Conservation (phyloP, 805 yeast species). For the Candida qinlingensis region DNA sequence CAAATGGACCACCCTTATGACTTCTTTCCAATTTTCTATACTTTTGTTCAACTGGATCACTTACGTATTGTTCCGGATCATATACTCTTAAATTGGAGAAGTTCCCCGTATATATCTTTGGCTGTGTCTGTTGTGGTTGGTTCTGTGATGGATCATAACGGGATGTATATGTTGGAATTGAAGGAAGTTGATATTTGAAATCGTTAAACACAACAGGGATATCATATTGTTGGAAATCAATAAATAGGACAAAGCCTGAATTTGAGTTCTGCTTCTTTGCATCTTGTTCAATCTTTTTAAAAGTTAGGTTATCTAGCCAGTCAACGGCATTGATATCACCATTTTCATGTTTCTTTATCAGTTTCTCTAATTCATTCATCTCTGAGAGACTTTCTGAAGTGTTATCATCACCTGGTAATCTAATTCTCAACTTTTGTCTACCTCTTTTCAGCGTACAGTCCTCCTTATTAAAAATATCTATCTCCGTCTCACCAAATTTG, state of each 20-base stretch:
- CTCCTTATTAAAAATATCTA: constrained; percentile 54
- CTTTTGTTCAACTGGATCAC: constrained; percentile 85
- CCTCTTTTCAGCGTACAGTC: constrained; percentile 67
- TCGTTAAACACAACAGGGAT: constrained; percentile 70
- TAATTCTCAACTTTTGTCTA: constrained; percentile 50
- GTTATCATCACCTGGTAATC: constrained; percentile 30
- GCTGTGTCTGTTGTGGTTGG: constrained; percentile 17
- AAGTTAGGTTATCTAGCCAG: constrained; percentile 73
- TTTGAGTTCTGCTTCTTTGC: constrained; percentile 22
- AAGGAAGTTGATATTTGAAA: constrained; percentile 34
- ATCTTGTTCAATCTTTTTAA: constrained; percentile 40
- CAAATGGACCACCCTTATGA: constrained; percentile 70
- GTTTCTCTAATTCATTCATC: constrained; percentile 45
- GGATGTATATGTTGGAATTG: constrained; percentile 35
- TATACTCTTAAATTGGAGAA: constrained; percentile 38
- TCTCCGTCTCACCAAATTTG: constrained; percentile 56
- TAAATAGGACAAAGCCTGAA: constrained; percentile 34
- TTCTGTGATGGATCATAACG: constrained; percentile 32
- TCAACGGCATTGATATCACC: constrained; percentile 56
- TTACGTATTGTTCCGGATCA: constrained; percentile 64
- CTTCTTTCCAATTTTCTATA: constrained; percentile 80
- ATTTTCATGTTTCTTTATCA: constrained; percentile 57
- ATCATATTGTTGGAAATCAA: constrained; percentile 63
- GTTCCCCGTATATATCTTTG: constrained; percentile 27
- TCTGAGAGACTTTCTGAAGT: constrained; percentile 24